Percentiles rank a stretch among this genome's conserved stretches.
These are phyloP conservation scores for Penicillium cinerascens DNA, from an alignment of 495 filamentous ascomycete genomes.

Conservation along the genomic window DNA sequence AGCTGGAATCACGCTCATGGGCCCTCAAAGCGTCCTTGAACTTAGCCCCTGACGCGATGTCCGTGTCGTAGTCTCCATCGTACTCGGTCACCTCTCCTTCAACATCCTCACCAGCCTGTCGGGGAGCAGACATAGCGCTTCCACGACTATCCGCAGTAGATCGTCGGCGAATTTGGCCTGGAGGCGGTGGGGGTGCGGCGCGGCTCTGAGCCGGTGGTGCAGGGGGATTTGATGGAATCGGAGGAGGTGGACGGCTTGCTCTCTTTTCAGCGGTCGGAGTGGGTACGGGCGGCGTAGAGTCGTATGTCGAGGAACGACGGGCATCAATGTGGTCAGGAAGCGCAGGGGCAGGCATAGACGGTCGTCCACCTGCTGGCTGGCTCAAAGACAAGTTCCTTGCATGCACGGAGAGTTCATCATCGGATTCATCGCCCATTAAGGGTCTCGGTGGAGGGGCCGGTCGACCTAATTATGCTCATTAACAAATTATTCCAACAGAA, in stretches of 20 bases:
- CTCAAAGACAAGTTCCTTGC: conserved; percentile 47
- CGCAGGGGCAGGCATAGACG: conserved; percentile 43
- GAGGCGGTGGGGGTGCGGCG: conserved; percentile 78
- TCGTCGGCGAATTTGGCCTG: conserved; percentile 54
- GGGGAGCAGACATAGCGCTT: conserved; percentile 35
- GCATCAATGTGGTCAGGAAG: conserved; percentile 45
- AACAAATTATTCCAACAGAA: conserved; percentile 7
- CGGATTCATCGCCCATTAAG: conserved; percentile 78
- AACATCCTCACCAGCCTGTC: conserved; percentile 54
- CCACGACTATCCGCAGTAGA: conserved; percentile 55
- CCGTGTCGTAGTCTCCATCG: conserved; percentile 97
- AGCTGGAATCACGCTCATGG: conserved; percentile 72
- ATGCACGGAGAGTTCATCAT: conserved; percentile 84
- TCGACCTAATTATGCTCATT: conserved; percentile 47
- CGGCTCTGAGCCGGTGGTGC: conserved; percentile 54
- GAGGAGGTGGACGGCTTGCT: conserved; percentile 52
- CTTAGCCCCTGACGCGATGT: conserved; percentile 84
- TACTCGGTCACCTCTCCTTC: conserved; percentile 90
- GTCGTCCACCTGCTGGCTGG: conserved; percentile 39
- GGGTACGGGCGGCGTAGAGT: conserved; percentile 50
- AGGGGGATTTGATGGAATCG: conserved; percentile 46
- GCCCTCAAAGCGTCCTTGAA: conserved; percentile 89
- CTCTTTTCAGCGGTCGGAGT: conserved; percentile 40
- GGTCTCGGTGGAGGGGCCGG: conserved; percentile 50
- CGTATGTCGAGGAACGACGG: conserved; percentile 41